Evolutionary conservation across 139 green algal genomes (phyloP).

Genomic region (Tetradesmus lagerheimii): DNA sequence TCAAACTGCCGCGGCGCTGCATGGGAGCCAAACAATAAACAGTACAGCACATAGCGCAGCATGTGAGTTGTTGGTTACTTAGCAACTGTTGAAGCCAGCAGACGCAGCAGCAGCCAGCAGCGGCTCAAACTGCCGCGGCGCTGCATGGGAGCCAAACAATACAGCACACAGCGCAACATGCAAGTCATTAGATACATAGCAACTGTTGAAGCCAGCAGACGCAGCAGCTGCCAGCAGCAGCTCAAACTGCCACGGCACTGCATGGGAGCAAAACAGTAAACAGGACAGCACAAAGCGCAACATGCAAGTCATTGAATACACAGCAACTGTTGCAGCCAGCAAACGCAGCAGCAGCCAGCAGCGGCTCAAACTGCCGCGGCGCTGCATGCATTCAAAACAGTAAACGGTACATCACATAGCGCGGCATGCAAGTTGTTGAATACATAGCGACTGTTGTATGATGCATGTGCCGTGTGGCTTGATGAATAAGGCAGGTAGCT

Average conservation of each 20-base stretch:
- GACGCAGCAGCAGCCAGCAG: slow-evolving; percentile 72
- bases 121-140: slow-evolving; percentile 81
- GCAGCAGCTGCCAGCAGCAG: neutral
- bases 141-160: slow-evolving; percentile 26
- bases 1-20: neutral
- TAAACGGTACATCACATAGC: neutral
- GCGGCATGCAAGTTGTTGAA: neutral
- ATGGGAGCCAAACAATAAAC: no score
- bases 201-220: neutral
- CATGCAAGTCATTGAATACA: no score
- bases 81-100: slow-evolving; percentile 73
- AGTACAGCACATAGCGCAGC: no score
- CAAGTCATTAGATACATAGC: neutral
- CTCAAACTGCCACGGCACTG: neutral
- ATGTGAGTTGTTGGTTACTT: no score
- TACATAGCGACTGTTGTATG: no score
- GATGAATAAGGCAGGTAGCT: no score
- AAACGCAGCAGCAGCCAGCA: slow-evolving; percentile 72
- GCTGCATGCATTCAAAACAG: slow-evolving; percentile 37
- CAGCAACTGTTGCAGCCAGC: slow-evolving; percentile 75
- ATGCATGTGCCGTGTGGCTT: no score
- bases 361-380: slow-evolving; percentile 80
- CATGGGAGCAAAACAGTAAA: no score
- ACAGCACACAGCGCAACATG: neutral
- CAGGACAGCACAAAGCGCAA: no score